Percentiles rank a stretch among this genome's conserved stretches.
These are phyloP conservation scores for Neurospora intermedia DNA, from an alignment of 495 filamentous ascomycete genomes.

Conservation along the genomic window DNA sequence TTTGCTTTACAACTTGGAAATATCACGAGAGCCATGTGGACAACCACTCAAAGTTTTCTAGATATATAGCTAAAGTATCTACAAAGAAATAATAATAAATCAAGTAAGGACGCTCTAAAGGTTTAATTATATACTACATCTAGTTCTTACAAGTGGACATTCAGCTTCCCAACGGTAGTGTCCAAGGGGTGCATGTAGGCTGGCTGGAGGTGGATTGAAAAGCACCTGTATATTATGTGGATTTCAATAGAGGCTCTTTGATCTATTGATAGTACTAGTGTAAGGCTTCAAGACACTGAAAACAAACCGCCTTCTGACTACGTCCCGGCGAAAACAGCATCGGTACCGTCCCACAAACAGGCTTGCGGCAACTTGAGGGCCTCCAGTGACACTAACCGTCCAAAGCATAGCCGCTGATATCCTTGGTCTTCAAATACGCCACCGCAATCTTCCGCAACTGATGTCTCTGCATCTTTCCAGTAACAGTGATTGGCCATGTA, in stretches of 20 bases:
- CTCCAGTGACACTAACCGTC: not conserved
- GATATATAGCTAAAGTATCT: not conserved
- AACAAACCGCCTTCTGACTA: not conserved
- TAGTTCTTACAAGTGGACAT: not conserved
- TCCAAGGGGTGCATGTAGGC: not conserved
- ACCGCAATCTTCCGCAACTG: not conserved
- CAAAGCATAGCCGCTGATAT: not conserved
- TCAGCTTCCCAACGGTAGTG: not conserved
- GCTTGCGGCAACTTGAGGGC: not conserved
- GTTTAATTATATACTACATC: fast-evolving
- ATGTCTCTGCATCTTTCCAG: not conserved
- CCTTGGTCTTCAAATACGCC: not conserved
- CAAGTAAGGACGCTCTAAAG: not conserved
- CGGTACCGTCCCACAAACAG: not conserved
- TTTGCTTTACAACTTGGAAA: not conserved
- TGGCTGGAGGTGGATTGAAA: not conserved
- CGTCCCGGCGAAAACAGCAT: not conserved
- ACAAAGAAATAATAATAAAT: not conserved
- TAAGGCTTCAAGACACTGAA: not conserved
- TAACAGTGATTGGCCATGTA: not conserved
- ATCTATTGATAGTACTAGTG: not conserved
- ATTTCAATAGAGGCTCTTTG: not conserved
- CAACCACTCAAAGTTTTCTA: not conserved
- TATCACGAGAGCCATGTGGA: not conserved
- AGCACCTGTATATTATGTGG: not conserved